Evolutionary conservation across 495 filamentous ascomycete genomes (phyloP).

Genomic region (Massariosphaeria phaeospora): DNA sequence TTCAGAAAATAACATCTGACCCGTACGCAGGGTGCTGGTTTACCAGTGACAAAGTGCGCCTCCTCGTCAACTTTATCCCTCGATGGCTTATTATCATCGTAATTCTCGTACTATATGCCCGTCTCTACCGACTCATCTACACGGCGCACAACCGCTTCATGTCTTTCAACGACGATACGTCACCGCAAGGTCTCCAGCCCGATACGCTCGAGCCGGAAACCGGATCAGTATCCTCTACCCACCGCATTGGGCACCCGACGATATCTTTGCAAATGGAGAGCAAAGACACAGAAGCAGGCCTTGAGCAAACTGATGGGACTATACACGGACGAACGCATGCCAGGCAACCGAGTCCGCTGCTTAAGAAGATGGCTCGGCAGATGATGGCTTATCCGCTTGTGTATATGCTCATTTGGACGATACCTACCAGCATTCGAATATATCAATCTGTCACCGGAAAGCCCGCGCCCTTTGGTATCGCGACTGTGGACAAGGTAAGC

Average conservation of each 20-base stretch:
- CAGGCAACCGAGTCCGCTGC: conserved; percentile 16
- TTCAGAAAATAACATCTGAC: neutral
- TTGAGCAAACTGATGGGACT: conserved; percentile 2
- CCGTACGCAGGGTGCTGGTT: conserved; percentile 44
- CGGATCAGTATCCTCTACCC: conserved; percentile 27
- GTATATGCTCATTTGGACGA: conserved; percentile 45
- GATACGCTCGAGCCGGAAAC: conserved; percentile 20
- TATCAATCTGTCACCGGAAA: conserved; percentile 40
- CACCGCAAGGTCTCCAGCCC: neutral
- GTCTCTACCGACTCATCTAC: conserved; percentile 44
- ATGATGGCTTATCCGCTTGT: conserved; percentile 46
- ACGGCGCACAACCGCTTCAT: conserved; percentile 41
- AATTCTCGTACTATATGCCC: conserved; percentile 41
- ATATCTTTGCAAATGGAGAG: conserved; percentile 9
- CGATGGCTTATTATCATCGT: conserved; percentile 43
- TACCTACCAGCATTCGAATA: conserved; percentile 44
- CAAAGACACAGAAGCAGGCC: conserved; percentile 22
- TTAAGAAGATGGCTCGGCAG: conserved; percentile 41
- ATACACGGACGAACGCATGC: conserved; percentile 3
- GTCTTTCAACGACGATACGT: conserved; percentile 36
- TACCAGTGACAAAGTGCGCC: conserved; percentile 40
- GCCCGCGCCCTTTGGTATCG: conserved; percentile 41
- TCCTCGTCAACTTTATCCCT: conserved; percentile 46
- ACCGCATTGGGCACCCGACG: conserved; percentile 21
- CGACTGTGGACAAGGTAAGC: conserved; percentile 43